Evolutionary conservation across 1,139 yeast genomes (phyloP).

Genomic region (Nakaseomyces sp.): DNA sequence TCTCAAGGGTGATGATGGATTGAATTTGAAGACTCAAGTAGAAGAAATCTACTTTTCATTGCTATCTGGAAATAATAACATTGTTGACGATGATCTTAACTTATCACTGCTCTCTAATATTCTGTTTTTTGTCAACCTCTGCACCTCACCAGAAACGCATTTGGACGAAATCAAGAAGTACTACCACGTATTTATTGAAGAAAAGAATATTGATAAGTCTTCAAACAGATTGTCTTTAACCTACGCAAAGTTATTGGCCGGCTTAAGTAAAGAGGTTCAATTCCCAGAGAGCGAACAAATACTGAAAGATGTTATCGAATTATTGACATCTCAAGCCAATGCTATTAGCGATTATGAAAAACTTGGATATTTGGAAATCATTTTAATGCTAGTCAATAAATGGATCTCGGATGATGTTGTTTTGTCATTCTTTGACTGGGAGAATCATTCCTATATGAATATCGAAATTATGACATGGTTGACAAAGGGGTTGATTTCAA

Average conservation of each 20-base stretch:
- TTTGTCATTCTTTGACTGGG: conserved; percentile 11
- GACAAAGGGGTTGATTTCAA: conserved; percentile 58
- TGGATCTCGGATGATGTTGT: conserved; percentile 21
- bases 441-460: conserved; percentile 14
- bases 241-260: conserved; percentile 44
- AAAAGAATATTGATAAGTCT: conserved; percentile 26
- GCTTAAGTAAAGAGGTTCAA: conserved; percentile 35
- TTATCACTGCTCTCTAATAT: conserved; percentile 22
- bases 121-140: conserved; percentile 20
- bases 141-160: conserved; percentile 13
- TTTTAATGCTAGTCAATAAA: conserved; percentile 55
- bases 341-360: conserved; percentile 27
- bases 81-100: conserved; percentile 24
- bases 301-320: conserved; percentile 12
- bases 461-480: conserved; percentile 61
- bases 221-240: conserved; percentile 41
- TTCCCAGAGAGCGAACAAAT: conserved; percentile 12
- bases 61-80: conserved; percentile 11
- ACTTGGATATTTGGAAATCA: conserved; percentile 50
- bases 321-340: conserved; percentile 12
- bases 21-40: conserved; percentile 15
- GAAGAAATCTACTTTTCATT: conserved; percentile 18
- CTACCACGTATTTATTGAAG: conserved; percentile 14
- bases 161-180: conserved; percentile 16
- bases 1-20: conserved; percentile 14